Conservation (phyloP, 345 rosid species). For the Aquilaria sinensis region DNA sequence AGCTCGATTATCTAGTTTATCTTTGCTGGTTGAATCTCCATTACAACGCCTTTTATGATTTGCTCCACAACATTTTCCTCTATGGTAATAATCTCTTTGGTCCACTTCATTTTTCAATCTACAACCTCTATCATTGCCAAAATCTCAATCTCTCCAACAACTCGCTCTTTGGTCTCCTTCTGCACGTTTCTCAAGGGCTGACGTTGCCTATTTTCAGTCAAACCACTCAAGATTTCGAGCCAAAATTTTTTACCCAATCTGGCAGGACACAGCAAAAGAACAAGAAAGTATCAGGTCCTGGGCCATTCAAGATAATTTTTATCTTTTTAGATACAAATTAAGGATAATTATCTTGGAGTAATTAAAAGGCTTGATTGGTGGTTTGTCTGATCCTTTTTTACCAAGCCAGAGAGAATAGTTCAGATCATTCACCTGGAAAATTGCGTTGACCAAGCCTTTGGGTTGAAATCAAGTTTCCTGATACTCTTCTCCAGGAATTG, state of each 20-base stretch:
- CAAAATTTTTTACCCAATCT: conserved; percentile 37
- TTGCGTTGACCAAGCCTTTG: conserved; percentile 55
- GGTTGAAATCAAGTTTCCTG: conserved; percentile 61
- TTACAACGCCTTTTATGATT: conserved; percentile 54
- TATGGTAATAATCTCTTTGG: conserved; percentile 85
- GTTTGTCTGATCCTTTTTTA: conserved; percentile 55
- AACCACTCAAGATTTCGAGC: conserved; percentile 54
- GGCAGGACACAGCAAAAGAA: neutral
- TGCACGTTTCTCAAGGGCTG: conserved; percentile 47
- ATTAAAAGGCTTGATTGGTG: conserved; percentile 58
- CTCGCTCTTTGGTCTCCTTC: conserved; percentile 68
- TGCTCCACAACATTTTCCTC: conserved; percentile 76
- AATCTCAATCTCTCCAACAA: conserved; percentile 82
- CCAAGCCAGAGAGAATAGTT: conserved; percentile 73
- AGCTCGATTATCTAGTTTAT: conserved; percentile 55
- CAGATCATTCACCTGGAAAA: conserved; percentile 80
- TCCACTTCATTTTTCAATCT: conserved; percentile 64
- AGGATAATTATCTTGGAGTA: conserved; percentile 70
- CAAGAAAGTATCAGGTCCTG: neutral
- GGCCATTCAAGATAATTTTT: neutral
- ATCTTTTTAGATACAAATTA: conserved; percentile 69
- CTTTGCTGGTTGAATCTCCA: conserved; percentile 93
- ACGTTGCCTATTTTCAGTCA: conserved; percentile 42
- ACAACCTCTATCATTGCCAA: conserved; percentile 65
- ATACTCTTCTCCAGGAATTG: conserved; percentile 78